Evolutionary conservation across 176 grass and related monocot species (phyloP), one percentile per base, ranked within the genome.

Genomic region (sorghum (Sorghum bicolor)): DNA sequence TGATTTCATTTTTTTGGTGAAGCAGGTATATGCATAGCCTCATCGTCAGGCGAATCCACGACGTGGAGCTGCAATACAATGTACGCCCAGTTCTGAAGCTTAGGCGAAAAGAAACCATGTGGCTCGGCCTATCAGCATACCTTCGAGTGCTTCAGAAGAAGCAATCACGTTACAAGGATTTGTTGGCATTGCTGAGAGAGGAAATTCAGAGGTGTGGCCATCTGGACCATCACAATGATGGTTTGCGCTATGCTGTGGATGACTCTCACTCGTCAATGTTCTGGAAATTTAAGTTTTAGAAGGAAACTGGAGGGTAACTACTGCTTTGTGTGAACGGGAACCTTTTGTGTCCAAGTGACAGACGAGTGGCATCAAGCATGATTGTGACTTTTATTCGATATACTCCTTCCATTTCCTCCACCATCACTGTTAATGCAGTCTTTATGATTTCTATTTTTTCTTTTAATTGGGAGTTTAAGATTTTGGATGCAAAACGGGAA

Each of bases 251-350:
- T 52, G 95, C 92, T 58, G 88, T 98, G 19, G 82, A 94, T 73
- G 90, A 91, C 52, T 93, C 86, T 40, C 95, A 95, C 70, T 98
- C 95, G 1, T 98, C 92, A 4, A 68, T 91, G 78, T 98, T 98
- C 48, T 90, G 88, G 89, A 93, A 88, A 66, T 86, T 95, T 62
- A 94, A 91, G 20, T 98, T 93, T 74, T 98, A 91, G 78, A 89
- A 64, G 67, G 41, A 64, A 83, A 74, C 22, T 48, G 13, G 34
- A 6, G 47, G 26, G 5, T 39, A 14, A 34, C n/a, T 28, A 50
- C 10, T 53, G 15, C 39, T 44, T 63, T 52, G 7, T 4, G 29
- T 65, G 22, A 77, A 67, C 26, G n/a, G 11, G 22, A 75, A 37
- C 14, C 50, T 15, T 10, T 16, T 17, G 6, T 70, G 16, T 15